Conservation (phyloP, 495 filamentous ascomycete genomes). For the Aspergillus conjunctus region DNA sequence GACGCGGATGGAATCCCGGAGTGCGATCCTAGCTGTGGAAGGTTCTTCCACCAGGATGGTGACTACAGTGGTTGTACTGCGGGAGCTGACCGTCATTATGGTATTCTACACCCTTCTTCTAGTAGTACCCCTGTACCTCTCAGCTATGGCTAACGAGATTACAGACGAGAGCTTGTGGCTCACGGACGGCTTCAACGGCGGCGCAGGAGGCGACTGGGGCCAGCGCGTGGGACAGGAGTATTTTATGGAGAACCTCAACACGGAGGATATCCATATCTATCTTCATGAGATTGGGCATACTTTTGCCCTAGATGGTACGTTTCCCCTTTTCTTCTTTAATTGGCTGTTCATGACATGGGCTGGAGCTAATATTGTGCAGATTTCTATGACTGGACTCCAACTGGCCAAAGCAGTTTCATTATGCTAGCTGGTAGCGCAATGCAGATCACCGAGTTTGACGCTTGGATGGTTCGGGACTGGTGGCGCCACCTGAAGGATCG, state of each 20-base stretch:
- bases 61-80: slow-evolving; percentile 20
- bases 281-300: slow-evolving; percentile 27
- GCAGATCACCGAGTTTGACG: slow-evolving; percentile 25
- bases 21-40: slow-evolving; percentile 20
- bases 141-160: neutral
- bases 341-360: neutral
- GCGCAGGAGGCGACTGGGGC: slow-evolving; percentile 26
- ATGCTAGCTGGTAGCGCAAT: slow-evolving; percentile 23
- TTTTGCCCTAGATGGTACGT: slow-evolving; percentile 24
- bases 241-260: slow-evolving; percentile 19
- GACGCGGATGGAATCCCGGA: slow-evolving; percentile 21
- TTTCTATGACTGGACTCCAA: slow-evolving; percentile 27
- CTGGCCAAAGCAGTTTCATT: slow-evolving; percentile 22
- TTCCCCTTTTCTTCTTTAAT: neutral
- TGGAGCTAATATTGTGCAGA: slow-evolving; percentile 1
- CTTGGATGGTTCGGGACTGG: slow-evolving; percentile 26
- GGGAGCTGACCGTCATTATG: slow-evolving; percentile 23
- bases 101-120: neutral
- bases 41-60: slow-evolving; percentile 26
- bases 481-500: slow-evolving; percentile 24
- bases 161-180: slow-evolving; percentile 26
- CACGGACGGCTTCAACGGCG: slow-evolving; percentile 23
- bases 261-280: slow-evolving; percentile 21
- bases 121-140: neutral
- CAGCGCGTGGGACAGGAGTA: slow-evolving; percentile 24